Evolutionary conservation across 345 rosid genomes (phyloP).

Genomic region (Luvunga scandens): DNA sequence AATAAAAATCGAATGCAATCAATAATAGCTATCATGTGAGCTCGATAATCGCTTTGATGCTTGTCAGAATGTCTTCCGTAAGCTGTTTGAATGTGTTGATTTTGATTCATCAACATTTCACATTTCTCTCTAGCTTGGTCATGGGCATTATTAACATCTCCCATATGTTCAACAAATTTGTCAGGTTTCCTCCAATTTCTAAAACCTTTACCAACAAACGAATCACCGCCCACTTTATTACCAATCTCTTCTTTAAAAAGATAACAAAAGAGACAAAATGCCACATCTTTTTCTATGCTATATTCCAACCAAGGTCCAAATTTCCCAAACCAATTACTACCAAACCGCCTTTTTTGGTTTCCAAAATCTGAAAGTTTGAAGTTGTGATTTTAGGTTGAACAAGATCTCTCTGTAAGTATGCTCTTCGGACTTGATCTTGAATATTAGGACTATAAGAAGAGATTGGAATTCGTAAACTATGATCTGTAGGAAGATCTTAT

Average conservation of each 20-base stretch:
- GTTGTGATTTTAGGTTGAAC: too few relatives aligned
- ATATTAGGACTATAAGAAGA: too few relatives aligned
- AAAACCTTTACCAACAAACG: not conserved
- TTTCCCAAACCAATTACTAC: not conserved
- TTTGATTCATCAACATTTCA: not conserved
- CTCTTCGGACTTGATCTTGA: too few relatives aligned
- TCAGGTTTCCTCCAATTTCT: not conserved
- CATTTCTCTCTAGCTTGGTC: too few relatives aligned
- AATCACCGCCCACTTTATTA: not conserved
- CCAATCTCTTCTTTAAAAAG: not conserved
- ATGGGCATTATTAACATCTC: not conserved
- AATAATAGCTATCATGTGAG: not conserved
- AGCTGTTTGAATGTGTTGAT: not conserved
- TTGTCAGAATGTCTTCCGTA: not conserved
- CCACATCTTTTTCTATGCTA: not conserved
- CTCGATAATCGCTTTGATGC: not conserved
- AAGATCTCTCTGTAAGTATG: constrained; percentile 4
- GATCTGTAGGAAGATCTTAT: too few relatives aligned
- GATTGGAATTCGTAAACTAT: too few relatives aligned
- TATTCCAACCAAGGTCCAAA: not conserved
- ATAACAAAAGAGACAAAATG: not conserved
- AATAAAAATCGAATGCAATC: too few relatives aligned
- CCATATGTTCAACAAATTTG: not conserved
- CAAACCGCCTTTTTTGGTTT: too few relatives aligned
- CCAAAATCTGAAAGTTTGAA: too few relatives aligned